A percentile compares a stretch with the other conserved stretches of the same genome.
These are phyloP conservation scores for Cucurbita moschata DNA, from an alignment of 306 rosid genomes.

Conservation along the genomic window DNA sequence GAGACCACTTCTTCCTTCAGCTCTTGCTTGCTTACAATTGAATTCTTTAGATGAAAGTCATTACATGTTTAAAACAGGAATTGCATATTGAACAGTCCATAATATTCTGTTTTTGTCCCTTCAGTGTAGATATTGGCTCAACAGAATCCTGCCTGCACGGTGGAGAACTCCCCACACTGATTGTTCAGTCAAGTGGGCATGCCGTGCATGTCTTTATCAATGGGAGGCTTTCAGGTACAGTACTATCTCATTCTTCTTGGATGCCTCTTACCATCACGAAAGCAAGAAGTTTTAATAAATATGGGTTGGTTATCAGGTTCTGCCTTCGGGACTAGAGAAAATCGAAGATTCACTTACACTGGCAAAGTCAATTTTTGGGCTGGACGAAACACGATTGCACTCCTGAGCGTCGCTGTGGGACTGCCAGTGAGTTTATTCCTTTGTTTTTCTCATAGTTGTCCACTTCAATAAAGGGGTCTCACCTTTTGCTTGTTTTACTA, in stretches of 20 bases:
- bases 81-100: neutral
- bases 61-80: too few relatives aligned
- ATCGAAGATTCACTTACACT: constrained; percentile 64
- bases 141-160: constrained; percentile 72
- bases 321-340: constrained; percentile 74
- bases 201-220: constrained; percentile 87
- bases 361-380: constrained; percentile 67
- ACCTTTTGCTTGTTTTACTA: neutral
- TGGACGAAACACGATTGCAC: constrained; percentile 73
- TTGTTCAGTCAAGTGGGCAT: constrained; percentile 86
- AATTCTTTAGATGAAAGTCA: neutral
- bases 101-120: constrained; percentile 10
- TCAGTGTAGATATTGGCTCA: constrained; percentile 63
- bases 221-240: constrained; percentile 70
- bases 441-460: constrained; percentile 4
- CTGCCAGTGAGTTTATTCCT: constrained; percentile 53
- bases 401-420: constrained; percentile 92
- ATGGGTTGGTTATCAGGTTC: constrained; percentile 47
- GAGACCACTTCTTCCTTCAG: constrained; percentile 13
- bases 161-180: constrained; percentile 74
- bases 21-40: neutral
- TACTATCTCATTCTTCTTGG: constrained; percentile 10
- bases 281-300: constrained; percentile 2
- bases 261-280: neutral
- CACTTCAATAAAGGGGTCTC: neutral